Evolutionary conservation across 2,329 filamentous ascomycete genomes (phyloP), one percentile per base, ranked within the genome.

Genomic region (Botryotinia globosa): DNA sequence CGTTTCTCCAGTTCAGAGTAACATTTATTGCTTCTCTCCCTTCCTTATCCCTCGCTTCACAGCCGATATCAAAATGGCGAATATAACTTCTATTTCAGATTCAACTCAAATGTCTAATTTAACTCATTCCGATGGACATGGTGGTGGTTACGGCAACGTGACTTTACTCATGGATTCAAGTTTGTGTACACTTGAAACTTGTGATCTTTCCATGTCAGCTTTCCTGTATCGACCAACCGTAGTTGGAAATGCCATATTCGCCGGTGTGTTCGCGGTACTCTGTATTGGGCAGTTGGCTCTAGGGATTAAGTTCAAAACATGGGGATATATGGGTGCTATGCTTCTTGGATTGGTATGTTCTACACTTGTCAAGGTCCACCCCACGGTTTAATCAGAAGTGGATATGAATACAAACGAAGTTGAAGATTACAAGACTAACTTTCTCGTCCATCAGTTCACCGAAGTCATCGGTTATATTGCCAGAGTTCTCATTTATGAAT

Each of bases 221-320:
- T 72, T 85, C 89, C 76, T 89, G 65, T 90, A 90, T 81, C 83
- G 84, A 48, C 88, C 88, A 10, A 88, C 87, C 76, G 78, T 84
- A n/a, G 85, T 85, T 65, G 85, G 87, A 75, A 88, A 88, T 79
- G 82, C 84, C 76, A 86, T 89, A 77, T 87, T 88, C 78, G 81
- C 84, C 59, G 80, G 84, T 69, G 83, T 81, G 32, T 90, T 88
- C 73, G 86, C 82, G 12, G 56, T 86, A 4, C 81, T 83, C 12
- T 77, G 83, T 14, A 63, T 88, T 42, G 81, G 79, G 16, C 82
- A 86, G 39, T 64, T 86, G 29, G 78, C 76, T 54, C 88, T 81
- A 78, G 86, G 86, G 8, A 76, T 85, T 22, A 83, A 83, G 81
- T 85, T 85, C 77, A 84, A 82, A 77, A 89, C 87, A 18, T 90